phyloP scores from a whole-genome alignment of 192 early-diverging fungal genomes.

The Podila verticillata region DNA sequence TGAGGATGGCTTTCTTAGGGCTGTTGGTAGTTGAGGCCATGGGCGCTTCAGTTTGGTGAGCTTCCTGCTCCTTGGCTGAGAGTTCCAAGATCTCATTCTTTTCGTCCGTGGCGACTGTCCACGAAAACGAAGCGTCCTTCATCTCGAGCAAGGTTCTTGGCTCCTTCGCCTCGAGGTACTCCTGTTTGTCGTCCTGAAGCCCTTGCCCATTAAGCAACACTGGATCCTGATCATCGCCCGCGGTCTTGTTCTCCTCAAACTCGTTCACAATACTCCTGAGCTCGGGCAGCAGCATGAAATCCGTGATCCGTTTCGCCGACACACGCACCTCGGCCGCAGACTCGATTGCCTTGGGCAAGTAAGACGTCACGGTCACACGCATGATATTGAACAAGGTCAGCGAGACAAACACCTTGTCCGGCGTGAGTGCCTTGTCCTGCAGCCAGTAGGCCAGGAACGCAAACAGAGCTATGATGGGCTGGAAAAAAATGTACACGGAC shows the following conservation, averaged over 20 bases:
- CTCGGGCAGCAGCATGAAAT: conserved; percentile 52
- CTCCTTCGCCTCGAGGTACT: not conserved
- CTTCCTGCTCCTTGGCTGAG: conserved; percentile 19
- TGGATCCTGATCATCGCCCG: not conserved
- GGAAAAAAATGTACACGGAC: conserved; percentile 54
- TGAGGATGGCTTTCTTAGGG: conserved; percentile 48
- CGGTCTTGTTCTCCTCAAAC: conserved; percentile 1
- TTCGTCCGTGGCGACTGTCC: conserved; percentile 26
- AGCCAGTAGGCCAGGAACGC: conserved; percentile 50
- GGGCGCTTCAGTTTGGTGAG: not conserved
- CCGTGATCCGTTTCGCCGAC: conserved; percentile 42
- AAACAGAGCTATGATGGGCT: conserved; percentile 35
- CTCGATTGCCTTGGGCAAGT: conserved; percentile 53
- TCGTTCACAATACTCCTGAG: conserved; percentile 40
- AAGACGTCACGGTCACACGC: conserved; percentile 53
- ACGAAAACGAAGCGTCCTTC: conserved; percentile 45
- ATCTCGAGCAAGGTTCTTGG: conserved; percentile 35
- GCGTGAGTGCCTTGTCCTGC: conserved; percentile 27
- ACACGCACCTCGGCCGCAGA: conserved; percentile 49
- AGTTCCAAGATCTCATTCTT: conserved; percentile 25
- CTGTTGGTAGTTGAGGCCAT: not conserved
- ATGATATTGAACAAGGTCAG: conserved; percentile 52
- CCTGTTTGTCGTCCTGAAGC: too few species aligned
- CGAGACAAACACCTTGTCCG: conserved; percentile 52
- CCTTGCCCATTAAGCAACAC: too few species aligned